phyloP scores from a whole-genome alignment of 2,329 filamentous ascomycete genomes.

The Thelonectria blattea region DNA sequence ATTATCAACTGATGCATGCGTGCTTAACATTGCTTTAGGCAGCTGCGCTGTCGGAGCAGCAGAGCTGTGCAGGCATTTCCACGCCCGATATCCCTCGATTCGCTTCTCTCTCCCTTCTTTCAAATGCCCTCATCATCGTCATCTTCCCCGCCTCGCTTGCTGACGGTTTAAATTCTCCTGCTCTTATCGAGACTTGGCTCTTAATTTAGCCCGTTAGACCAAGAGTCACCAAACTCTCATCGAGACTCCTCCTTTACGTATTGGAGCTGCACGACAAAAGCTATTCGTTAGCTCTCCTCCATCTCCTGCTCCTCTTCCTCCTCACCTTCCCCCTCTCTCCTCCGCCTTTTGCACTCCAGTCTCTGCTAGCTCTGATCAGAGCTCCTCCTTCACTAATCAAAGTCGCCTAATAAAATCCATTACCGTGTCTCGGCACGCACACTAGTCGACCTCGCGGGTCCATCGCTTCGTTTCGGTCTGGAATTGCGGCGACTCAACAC shows the following conservation, averaged over 20 bases:
- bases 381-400: slow-evolving; percentile 2
- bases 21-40: background rate
- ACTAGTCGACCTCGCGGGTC: slow-evolving; percentile 8
- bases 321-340: background rate
- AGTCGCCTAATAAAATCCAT: slow-evolving; percentile 18
- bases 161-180: slow-evolving; percentile 13
- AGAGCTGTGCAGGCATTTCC: background rate
- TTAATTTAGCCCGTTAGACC: slow-evolving; percentile 10
- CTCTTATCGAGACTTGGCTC: slow-evolving; percentile 14
- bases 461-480: slow-evolving; percentile 3
- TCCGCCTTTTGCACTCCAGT: background rate
- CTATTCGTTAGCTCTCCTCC: slow-evolving; percentile 8
- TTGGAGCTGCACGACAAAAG: slow-evolving; percentile 8
- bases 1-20: slow-evolving; percentile 14
- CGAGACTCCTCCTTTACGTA: slow-evolving; percentile 12
- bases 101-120: background rate
- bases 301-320: background rate
- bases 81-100: background rate
- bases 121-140: slow-evolving; percentile 11
- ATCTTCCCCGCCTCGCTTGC: slow-evolving; percentile 17
- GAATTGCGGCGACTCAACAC: slow-evolving; percentile 4
- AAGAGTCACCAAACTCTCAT: slow-evolving; percentile 13
- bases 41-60: slow-evolving; percentile 17
- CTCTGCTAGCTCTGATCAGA: slow-evolving; percentile 8
- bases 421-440: slow-evolving; percentile 19